Evolutionary conservation across 257 asterid genomes (phyloP), one percentile per base, ranked within the genome.

Genomic region (Orobanche coerulescens): DNA sequence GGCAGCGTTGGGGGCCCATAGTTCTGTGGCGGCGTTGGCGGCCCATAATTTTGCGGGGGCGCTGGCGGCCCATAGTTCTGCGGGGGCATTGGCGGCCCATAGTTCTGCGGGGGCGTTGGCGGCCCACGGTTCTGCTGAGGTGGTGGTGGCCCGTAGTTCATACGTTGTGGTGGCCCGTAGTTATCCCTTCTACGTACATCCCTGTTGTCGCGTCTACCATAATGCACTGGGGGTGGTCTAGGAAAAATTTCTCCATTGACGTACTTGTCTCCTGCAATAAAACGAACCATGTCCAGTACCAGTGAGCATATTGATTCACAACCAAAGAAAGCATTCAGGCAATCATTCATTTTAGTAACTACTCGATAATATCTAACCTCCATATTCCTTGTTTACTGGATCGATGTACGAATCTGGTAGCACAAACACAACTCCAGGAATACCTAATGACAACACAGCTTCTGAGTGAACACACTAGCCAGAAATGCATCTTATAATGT

Each of bases 341-440:
- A 58, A 16, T 30, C 40, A 65, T 36, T 26, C 7, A 12, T 25
- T 20, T 6, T 30, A 11, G 57, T 16, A 56, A 14, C 14, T 33
- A 22, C 46, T 5, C 42, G 47, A 60, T 60, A 44, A 48, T 36
- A 33, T 51, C 78, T 58, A 55, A 89, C 98, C 98, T 93, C 98
- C 98, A 67, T 93, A 93, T 60, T 86, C 95, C 80, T 93, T 86
- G 47, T 84, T 84, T 16, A 70, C 79, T 24, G 97, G 95, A 80
- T 93, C 97, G 26, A 89, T 86, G 67, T 93, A 93, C 6, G 98
- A 93, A 76, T 93, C 98, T 18, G 98, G 98, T 65, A 93, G 67
- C 19, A 93, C 85, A 72, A 89, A 89, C 8, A 88, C 87, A 60
- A 93, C 98, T 57, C 83, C 91, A 1, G 86, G 89, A 16, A 84